Conservation (phyloP, 441 rosid species). For the Macaranga tanarius region DNA sequence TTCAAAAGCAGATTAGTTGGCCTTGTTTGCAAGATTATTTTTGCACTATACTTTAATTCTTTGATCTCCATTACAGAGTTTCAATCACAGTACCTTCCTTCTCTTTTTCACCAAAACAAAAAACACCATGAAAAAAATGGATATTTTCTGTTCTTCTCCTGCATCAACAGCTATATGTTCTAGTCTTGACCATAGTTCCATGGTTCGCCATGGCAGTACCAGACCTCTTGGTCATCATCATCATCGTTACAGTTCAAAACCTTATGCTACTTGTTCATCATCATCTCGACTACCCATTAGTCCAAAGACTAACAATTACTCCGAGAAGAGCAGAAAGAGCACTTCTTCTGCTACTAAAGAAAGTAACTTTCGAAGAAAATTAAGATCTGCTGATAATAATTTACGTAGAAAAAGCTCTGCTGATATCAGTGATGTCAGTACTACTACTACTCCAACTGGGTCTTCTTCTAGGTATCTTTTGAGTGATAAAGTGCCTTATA, state of each 20-base stretch:
- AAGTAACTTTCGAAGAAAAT: background rate
- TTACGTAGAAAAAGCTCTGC: constrained; percentile 59
- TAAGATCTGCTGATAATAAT: constrained; percentile 18
- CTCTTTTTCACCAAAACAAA: constrained; percentile 1
- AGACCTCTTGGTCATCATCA: constrained; percentile 27
- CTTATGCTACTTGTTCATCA: constrained; percentile 47
- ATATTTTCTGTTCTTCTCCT: constrained; percentile 78
- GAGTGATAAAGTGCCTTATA: constrained; percentile 43
- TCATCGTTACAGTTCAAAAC: constrained; percentile 29
- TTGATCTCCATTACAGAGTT: no score
- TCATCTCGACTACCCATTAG: constrained; percentile 51
- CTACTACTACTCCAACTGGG: constrained; percentile 16
- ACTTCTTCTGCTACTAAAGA: constrained; percentile 3
- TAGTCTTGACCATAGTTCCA: constrained; percentile 40
- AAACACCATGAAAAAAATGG: constrained; percentile 59
- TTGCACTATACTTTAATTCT: background rate
- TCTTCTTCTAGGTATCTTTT: constrained; percentile 56
- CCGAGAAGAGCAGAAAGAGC: constrained; percentile 30
- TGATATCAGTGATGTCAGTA: constrained; percentile 42
- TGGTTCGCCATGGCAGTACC: constrained; percentile 40
- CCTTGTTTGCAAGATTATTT: constrained; percentile 13
- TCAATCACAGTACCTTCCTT: background rate
- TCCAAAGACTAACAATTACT: constrained; percentile 35
- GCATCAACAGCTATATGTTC: constrained; percentile 79
- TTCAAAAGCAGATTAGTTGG: constrained; percentile 20